These are phyloP conservation scores for Dactylorhiza incarnata DNA, from an alignment of 106 monocot genomes.

Conservation along the genomic window DNA sequence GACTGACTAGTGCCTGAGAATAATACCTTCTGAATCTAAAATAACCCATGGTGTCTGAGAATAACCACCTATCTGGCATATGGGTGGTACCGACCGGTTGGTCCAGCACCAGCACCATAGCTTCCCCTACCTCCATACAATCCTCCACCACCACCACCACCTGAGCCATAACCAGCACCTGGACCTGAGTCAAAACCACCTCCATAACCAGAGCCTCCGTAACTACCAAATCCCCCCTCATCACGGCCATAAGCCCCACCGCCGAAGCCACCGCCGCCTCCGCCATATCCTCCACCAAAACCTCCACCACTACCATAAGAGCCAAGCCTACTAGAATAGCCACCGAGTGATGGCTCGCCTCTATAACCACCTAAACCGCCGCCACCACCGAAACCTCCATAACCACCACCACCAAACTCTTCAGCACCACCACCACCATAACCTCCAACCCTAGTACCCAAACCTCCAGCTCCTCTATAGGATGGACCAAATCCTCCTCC, in stretches of 20 bases:
- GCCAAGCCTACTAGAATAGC: slow-evolving; percentile 54
- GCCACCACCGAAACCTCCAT: slow-evolving; percentile 50
- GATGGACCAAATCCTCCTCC: slow-evolving; percentile 50
- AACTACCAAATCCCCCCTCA: slow-evolving; percentile 50
- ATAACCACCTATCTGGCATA: slow-evolving; percentile 52
- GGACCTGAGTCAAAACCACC: slow-evolving; percentile 66
- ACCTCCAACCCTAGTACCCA: slow-evolving; percentile 44
- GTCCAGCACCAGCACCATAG: slow-evolving; percentile 33
- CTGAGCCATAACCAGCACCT: slow-evolving; percentile 56
- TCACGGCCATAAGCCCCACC: slow-evolving; percentile 35
- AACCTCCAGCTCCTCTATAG: slow-evolving; percentile 43
- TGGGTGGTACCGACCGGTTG: slow-evolving; percentile 67
- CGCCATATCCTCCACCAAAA: slow-evolving; percentile 31
- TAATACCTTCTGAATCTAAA: neutral
- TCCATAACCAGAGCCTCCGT: slow-evolving; percentile 60
- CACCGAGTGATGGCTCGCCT: slow-evolving; percentile 54
- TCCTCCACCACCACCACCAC: slow-evolving; percentile 16
- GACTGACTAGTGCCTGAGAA: slow-evolving; percentile 3
- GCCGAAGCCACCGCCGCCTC: slow-evolving; percentile 12
- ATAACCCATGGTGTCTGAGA: too few species aligned
- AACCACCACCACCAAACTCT: slow-evolving; percentile 51
- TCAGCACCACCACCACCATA: slow-evolving; percentile 34
- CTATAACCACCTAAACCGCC: slow-evolving; percentile 44
- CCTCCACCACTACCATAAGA: slow-evolving; percentile 40
- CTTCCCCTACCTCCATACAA: slow-evolving; percentile 67